A percentile compares a stretch with the other conserved stretches of the same genome.
Evolutionary conservation across 176 grass and related monocot species (phyloP).

Genomic region (Rhynchospora breviuscula): DNA sequence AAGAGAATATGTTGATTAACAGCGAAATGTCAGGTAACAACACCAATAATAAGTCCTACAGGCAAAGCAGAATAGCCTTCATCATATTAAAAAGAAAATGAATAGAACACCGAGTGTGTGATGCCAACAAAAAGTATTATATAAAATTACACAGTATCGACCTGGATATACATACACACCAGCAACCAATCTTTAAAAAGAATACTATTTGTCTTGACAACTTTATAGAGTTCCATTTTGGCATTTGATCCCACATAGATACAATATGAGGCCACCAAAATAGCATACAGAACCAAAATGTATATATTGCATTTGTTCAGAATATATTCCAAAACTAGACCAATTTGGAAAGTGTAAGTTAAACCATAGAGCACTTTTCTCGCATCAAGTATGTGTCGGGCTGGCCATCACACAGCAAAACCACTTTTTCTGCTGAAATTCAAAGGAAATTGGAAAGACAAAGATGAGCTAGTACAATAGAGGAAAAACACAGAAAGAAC

Average conservation of each 20-base stretch:
- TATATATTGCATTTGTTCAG: slow-evolving; percentile 56
- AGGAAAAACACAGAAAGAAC: neutral
- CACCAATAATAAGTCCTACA: neutral
- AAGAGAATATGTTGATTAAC: neutral
- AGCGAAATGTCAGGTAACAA: neutral
- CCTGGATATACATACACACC: slow-evolving; percentile 12
- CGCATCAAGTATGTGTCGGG: slow-evolving; percentile 59
- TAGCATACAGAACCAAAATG: slow-evolving; percentile 28
- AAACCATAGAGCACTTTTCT: neutral
- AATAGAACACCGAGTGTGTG: neutral
- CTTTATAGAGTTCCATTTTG: slow-evolving; percentile 18
- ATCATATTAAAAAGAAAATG: neutral
- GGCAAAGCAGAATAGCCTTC: neutral
- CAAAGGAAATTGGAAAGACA: neutral
- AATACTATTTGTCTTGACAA: slow-evolving; percentile 20
- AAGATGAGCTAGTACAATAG: neutral
- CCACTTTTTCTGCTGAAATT: slow-evolving; percentile 71
- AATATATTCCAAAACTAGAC: slow-evolving; percentile 58
- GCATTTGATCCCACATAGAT: slow-evolving; percentile 11
- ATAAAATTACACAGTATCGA: neutral
- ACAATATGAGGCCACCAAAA: slow-evolving; percentile 16
- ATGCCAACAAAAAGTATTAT: neutral
- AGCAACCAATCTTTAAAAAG: slow-evolving; percentile 16
- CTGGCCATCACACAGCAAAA: slow-evolving; percentile 77
- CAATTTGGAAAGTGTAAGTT: slow-evolving; percentile 25